Evolutionary conservation across 2,329 filamentous ascomycete species (phyloP).

Genomic region (Fusarium floridanum): DNA sequence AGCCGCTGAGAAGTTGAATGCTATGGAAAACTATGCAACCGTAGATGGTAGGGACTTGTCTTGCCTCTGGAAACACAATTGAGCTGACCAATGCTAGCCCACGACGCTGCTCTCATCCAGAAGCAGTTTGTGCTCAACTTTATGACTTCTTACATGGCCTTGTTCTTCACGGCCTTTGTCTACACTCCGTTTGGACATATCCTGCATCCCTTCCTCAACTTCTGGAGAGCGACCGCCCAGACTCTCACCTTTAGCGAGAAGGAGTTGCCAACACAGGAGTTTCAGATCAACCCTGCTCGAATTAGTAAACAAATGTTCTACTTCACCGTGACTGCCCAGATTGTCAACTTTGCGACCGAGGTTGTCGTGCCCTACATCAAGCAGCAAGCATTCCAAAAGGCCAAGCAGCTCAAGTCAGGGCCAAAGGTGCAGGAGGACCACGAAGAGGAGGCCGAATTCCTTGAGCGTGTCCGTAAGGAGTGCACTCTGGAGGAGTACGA

Average conservation of each 20-base stretch:
- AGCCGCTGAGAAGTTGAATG: slow-evolving; percentile 81
- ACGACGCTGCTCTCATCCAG: slow-evolving; percentile 85
- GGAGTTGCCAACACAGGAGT: slow-evolving; percentile 73
- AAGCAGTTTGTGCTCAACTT: slow-evolving; percentile 98
- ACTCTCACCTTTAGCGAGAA: slow-evolving; percentile 82
- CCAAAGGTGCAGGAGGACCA: slow-evolving; percentile 69
- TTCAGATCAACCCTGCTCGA: slow-evolving; percentile 85
- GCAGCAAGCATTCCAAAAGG: slow-evolving; percentile 81
- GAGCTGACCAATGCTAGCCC: slow-evolving; percentile 59
- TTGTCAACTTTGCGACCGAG: slow-evolving; percentile 89
- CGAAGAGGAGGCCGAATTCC: slow-evolving; percentile 83
- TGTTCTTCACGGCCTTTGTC: slow-evolving; percentile 93
- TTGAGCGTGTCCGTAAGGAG: slow-evolving; percentile 85
- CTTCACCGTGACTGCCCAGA: slow-evolving; percentile 92
- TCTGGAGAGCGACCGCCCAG: slow-evolving; percentile 81
- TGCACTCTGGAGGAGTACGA: slow-evolving; percentile 87
- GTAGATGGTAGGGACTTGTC: slow-evolving; percentile 66
- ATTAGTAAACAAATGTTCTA: slow-evolving; percentile 95
- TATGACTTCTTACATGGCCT: slow-evolving; percentile 92
- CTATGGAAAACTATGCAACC: slow-evolving; percentile 93
- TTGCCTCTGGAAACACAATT: too few species aligned
- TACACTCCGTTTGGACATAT: slow-evolving; percentile 92
- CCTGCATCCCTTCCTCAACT: slow-evolving; percentile 86
- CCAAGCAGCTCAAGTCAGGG: slow-evolving; percentile 78
- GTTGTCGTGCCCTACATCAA: slow-evolving; percentile 88